Percentiles rank a stretch among this genome's conserved stretches.
Evolutionary conservation across 179 eudicot genomes (phyloP).

Genomic region (Monotropa hypopitys): DNA sequence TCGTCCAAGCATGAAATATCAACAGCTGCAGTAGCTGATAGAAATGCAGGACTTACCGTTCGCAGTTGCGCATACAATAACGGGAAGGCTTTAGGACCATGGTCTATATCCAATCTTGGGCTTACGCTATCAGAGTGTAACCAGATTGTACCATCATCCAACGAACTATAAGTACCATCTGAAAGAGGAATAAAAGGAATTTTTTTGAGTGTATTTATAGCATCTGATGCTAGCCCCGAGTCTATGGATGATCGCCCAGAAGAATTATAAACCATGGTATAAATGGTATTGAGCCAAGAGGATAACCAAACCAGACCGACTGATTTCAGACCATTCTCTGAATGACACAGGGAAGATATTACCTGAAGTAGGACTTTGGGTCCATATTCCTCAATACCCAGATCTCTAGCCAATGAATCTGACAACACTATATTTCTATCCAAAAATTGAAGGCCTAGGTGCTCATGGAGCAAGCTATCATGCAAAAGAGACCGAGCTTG

Average conservation of each 20-base stretch:
- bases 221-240: constrained; percentile 32
- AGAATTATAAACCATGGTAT: constrained; percentile 37
- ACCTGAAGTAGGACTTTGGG: constrained; percentile 58
- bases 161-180: constrained; percentile 62
- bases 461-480: constrained; percentile 47
- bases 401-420: constrained; percentile 63
- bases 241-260: constrained; percentile 19
- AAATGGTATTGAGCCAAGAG: constrained; percentile 53
- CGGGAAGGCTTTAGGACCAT: constrained; percentile 42
- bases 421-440: constrained; percentile 54
- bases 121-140: constrained; percentile 38
- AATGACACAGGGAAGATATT: constrained; percentile 45
- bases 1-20: constrained; percentile 15
- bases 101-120: constrained; percentile 30
- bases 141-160: constrained; percentile 75
- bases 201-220: constrained; percentile 33
- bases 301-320: constrained; percentile 68
- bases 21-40: constrained; percentile 35
- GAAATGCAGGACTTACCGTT: constrained; percentile 55
- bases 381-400: constrained; percentile 80
- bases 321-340: constrained; percentile 45
- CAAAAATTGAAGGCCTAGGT: constrained; percentile 72
- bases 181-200: constrained; percentile 82
- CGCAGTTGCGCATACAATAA: constrained; percentile 53
- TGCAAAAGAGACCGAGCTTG: constrained; percentile 55